These are phyloP conservation scores for Colletotrichum destructivum DNA, from an alignment of 2,329 filamentous ascomycete species.

Conservation along the genomic window DNA sequence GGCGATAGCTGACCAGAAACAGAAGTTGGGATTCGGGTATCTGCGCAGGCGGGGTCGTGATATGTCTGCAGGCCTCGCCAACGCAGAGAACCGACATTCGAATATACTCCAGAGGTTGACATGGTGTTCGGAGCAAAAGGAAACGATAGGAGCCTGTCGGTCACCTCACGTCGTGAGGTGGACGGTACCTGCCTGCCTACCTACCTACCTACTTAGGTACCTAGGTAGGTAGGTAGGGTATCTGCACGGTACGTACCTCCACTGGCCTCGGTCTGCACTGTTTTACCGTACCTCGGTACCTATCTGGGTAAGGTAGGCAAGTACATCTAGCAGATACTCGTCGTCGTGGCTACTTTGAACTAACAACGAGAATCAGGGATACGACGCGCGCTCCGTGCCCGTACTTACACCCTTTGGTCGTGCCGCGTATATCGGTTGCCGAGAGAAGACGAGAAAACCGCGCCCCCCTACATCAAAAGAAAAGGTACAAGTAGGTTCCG, in stretches of 20 bases:
- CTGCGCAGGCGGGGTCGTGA: background rate
- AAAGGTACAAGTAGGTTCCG: constrained; percentile 29
- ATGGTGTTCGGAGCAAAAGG: background rate
- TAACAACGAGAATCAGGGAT: background rate
- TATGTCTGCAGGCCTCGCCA: constrained; percentile 1
- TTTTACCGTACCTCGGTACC: too few species aligned
- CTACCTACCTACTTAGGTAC: background rate
- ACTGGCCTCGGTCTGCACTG: background rate
- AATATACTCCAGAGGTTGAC: background rate
- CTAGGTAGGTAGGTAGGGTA: background rate
- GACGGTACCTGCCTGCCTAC: background rate
- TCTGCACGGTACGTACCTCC: background rate
- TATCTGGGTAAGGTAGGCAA: background rate
- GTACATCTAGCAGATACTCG: background rate
- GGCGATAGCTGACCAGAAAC: background rate
- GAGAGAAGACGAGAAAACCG: background rate
- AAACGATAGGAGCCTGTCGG: background rate
- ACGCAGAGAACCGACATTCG: constrained; percentile 1
- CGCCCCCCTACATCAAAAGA: background rate
- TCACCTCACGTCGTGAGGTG: background rate
- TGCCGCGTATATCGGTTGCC: background rate
- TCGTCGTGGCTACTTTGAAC: too few species aligned
- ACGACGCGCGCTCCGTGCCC: background rate
- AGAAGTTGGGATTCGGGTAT: background rate
- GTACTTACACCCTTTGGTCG: background rate